These are phyloP conservation scores for Nicotiana noctiflora DNA, from an alignment of 257 asterid species.

Conservation along the genomic window DNA sequence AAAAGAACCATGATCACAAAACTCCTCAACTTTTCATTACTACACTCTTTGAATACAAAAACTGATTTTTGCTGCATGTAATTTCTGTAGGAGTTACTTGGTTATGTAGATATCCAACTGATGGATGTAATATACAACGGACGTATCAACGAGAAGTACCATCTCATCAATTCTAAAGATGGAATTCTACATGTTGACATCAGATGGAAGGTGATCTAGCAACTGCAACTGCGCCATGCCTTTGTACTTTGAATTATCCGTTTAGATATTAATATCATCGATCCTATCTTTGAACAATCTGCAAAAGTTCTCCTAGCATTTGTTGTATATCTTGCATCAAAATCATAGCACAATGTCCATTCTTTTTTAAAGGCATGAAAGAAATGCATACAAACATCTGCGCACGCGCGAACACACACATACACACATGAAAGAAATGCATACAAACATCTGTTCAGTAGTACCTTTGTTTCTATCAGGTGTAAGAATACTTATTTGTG, in stretches of 20 bases:
- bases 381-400: background rate
- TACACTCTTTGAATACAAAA: background rate
- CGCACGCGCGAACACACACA: background rate
- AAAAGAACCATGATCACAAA: background rate
- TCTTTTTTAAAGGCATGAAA: background rate
- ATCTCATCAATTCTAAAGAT: slow-evolving; percentile 64
- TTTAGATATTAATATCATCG: background rate
- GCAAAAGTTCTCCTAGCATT: background rate
- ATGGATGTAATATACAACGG: slow-evolving; percentile 64
- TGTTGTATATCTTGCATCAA: background rate
- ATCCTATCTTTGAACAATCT: background rate
- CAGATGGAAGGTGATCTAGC: slow-evolving; percentile 65
- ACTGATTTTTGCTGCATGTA: background rate
- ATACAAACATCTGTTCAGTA: background rate
- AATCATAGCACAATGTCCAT: background rate
- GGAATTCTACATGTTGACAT: slow-evolving; percentile 68
- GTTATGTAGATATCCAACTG: slow-evolving; percentile 62
- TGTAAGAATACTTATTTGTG: background rate
- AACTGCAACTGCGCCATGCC: background rate
- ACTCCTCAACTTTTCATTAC: background rate
- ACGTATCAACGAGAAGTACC: slow-evolving; percentile 59
- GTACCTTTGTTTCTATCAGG: background rate
- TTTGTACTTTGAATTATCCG: background rate
- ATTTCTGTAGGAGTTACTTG: slow-evolving; percentile 51
- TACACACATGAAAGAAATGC: background rate